phyloP scores from a whole-genome alignment of 768 basidiomycete genomes.

The Phaeolepiota aurea region DNA sequence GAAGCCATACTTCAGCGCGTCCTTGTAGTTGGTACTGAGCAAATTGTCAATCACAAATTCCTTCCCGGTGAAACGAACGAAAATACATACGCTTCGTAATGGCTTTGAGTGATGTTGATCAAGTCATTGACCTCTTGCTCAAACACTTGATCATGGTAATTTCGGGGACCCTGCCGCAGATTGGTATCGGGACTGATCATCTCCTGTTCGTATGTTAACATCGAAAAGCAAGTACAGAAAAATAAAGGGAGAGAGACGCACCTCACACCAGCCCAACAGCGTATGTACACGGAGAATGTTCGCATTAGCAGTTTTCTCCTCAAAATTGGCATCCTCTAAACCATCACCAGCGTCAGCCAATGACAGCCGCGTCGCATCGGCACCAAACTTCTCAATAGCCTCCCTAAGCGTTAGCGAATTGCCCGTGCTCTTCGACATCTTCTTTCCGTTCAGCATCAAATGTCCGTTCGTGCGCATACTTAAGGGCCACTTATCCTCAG shows the following conservation, averaged over 20 bases:
- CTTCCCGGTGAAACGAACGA: not conserved
- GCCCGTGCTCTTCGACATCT: conserved; percentile 97
- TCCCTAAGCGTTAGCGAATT: conserved; percentile 90
- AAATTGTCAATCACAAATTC: not conserved
- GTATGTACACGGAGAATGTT: conserved; percentile 92
- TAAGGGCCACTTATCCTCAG: conserved; percentile 81
- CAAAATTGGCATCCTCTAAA: conserved; percentile 97
- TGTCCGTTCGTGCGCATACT: conserved; percentile 96
- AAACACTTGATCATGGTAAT: conserved; percentile 86
- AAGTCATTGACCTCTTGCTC: conserved; percentile 86
- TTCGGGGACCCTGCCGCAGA: conserved; percentile 65
- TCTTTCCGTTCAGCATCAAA: conserved; percentile 94
- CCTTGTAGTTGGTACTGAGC: conserved; percentile 88
- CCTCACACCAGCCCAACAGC: conserved; percentile 86
- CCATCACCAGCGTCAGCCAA: conserved; percentile 97
- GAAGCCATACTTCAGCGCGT: conserved; percentile 90
- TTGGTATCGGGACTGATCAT: conserved; percentile 63
- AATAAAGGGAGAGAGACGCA: conserved; percentile 29
- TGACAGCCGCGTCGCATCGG: conserved; percentile 86
- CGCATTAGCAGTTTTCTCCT: conserved; percentile 96
- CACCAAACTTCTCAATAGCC: conserved; percentile 90
- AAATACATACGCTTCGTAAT: conserved; percentile 69
- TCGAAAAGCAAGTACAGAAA: no score
- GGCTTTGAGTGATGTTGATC: conserved; percentile 71
- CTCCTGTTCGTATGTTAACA: conserved; percentile 56